phyloP scores from a whole-genome alignment of 2,329 filamentous ascomycete genomes.

The Fusarium pseudoanthophilum region DNA sequence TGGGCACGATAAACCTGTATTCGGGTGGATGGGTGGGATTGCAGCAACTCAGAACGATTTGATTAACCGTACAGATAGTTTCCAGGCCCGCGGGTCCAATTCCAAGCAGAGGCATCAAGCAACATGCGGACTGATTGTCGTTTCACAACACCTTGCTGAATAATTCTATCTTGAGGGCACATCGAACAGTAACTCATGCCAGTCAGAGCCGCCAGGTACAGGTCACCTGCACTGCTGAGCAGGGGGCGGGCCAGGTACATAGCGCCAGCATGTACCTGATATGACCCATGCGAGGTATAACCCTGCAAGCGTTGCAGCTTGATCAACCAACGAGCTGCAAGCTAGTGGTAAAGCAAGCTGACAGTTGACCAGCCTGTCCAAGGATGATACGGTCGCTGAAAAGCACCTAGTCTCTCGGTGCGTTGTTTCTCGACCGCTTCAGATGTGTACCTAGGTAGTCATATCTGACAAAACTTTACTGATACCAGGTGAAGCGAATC shows the following conservation, averaged over 20 bases:
- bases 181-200: slow-evolving; percentile 26
- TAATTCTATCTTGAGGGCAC: slow-evolving; percentile 23
- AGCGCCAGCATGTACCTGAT: slow-evolving; percentile 45
- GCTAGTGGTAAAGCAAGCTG: slow-evolving; percentile 29
- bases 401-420: not conserved
- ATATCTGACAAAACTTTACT: not conserved
- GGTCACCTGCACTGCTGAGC: slow-evolving; percentile 51
- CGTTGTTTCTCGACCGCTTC: not conserved
- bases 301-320: slow-evolving; percentile 41
- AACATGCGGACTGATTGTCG: slow-evolving; percentile 17
- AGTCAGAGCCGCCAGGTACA: slow-evolving; percentile 51
- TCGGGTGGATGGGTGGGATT: slow-evolving; percentile 22
- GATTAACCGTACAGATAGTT: slow-evolving; percentile 2
- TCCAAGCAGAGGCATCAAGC: slow-evolving; percentile 11
- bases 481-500: not conserved
- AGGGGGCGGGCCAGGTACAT: slow-evolving; percentile 50
- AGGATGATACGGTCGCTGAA: slow-evolving; percentile 3
- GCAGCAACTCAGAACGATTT: slow-evolving; percentile 10
- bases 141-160: slow-evolving; percentile 31
- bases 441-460: not conserved
- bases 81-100: slow-evolving; percentile 27
- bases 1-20: not conserved
- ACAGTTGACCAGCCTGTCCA: slow-evolving; percentile 17
- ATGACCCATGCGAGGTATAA: slow-evolving; percentile 39
- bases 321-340: slow-evolving; percentile 27